A percentile compares a stretch with the other conserved stretches of the same genome.
phyloP scores from a whole-genome alignment of 2,329 filamentous ascomycete genomes.

The Xylogone sp. region DNA sequence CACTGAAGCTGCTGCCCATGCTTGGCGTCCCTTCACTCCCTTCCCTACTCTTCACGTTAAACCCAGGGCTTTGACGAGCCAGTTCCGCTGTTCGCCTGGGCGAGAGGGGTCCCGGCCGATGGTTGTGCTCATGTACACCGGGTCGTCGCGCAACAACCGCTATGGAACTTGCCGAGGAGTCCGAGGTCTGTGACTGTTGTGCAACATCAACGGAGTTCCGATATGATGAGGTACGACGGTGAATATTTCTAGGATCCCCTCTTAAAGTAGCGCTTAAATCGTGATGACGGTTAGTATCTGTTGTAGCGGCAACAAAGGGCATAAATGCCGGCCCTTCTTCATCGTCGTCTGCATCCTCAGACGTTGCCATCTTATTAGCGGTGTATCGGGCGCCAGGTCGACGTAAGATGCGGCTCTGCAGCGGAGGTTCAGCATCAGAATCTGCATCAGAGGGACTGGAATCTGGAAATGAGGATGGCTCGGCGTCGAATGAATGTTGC shows the following conservation, averaged over 20 bases:
- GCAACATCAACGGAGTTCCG: slow-evolving; percentile 16
- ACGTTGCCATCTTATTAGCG: slow-evolving; percentile 18
- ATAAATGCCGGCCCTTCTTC: slow-evolving; percentile 29
- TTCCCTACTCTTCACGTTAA: slow-evolving; percentile 50
- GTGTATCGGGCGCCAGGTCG: slow-evolving; percentile 21
- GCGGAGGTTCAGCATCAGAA: slow-evolving; percentile 21
- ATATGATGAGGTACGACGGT: slow-evolving; percentile 8
- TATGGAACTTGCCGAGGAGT: slow-evolving; percentile 56
- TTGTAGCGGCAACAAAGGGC: slow-evolving; percentile 16
- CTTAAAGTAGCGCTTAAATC: slow-evolving; percentile 26
- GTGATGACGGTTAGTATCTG: slow-evolving; percentile 12
- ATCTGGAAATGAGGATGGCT: slow-evolving; percentile 14
- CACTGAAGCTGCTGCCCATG: slow-evolving; percentile 84
- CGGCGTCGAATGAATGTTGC: slow-evolving; percentile 11
- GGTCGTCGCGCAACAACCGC: slow-evolving; percentile 15
- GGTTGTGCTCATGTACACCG: slow-evolving; percentile 10
- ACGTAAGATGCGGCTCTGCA: slow-evolving; percentile 25
- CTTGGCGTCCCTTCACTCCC: slow-evolving; percentile 72
- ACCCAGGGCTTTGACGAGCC: slow-evolving; percentile 48
- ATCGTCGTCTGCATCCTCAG: slow-evolving; percentile 23
- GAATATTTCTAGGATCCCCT: slow-evolving; percentile 18
- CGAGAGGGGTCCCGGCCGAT: slow-evolving; percentile 42
- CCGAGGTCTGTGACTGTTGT: slow-evolving; percentile 42
- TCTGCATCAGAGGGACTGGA: slow-evolving; percentile 16
- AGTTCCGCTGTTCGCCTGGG: slow-evolving; percentile 58